Evolutionary conservation across 257 asterid species (phyloP).

Genomic region (Perilla frutescens): DNA sequence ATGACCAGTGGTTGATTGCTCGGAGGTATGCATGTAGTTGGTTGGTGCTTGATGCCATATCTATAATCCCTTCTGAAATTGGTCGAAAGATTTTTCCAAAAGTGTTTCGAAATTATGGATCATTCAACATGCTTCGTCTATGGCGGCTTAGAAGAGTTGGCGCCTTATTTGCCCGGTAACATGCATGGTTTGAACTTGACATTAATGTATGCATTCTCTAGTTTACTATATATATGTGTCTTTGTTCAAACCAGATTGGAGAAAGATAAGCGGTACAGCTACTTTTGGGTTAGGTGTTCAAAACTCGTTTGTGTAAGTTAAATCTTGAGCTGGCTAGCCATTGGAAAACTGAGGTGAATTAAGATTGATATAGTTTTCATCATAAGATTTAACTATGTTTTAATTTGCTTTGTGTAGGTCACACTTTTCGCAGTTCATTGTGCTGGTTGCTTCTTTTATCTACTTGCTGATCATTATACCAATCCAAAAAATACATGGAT

Average conservation of each 20-base stretch:
- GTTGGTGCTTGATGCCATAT: slow-evolving; percentile 71
- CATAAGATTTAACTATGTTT: neutral
- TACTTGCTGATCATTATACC: slow-evolving; percentile 75
- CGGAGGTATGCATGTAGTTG: slow-evolving; percentile 62
- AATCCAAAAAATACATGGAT: slow-evolving; percentile 78
- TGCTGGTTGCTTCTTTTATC: slow-evolving; percentile 92
- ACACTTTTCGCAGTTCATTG: slow-evolving; percentile 93
- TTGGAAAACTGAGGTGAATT: neutral
- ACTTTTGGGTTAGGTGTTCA: slow-evolving; percentile 87
- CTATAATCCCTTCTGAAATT: slow-evolving; percentile 80
- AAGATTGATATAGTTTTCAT: neutral
- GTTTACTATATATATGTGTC: neutral
- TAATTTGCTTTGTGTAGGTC: slow-evolving; percentile 53
- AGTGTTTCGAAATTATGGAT: slow-evolving; percentile 63
- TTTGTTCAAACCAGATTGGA: slow-evolving; percentile 68
- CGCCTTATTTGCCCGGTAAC: slow-evolving; percentile 75
- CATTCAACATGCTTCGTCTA: slow-evolving; percentile 85
- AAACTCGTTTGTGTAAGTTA: slow-evolving; percentile 87
- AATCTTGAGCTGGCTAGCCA: neutral
- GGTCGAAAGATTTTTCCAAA: slow-evolving; percentile 63
- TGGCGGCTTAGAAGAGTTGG: slow-evolving; percentile 95
- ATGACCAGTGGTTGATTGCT: slow-evolving; percentile 61
- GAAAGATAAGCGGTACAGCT: slow-evolving; percentile 86
- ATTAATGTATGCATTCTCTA: neutral
- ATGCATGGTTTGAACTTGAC: neutral